Evolutionary conservation across 1,139 yeast genomes (phyloP).

Genomic region (Martiniozyma asiatica): DNA sequence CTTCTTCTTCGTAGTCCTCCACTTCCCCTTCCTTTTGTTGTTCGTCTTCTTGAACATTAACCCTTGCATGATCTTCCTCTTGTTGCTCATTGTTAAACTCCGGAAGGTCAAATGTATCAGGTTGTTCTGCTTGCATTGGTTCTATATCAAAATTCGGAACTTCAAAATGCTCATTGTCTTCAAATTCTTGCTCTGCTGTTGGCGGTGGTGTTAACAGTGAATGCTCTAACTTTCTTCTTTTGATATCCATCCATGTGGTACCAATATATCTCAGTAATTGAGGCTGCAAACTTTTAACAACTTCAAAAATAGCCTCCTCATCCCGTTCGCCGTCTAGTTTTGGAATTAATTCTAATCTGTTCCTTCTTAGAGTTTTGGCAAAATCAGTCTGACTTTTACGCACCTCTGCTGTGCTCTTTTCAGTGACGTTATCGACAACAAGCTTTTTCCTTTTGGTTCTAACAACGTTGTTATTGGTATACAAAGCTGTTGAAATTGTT

Average conservation of each 20-base stretch:
- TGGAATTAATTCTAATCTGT: not conserved
- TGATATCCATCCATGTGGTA: conserved; percentile 10
- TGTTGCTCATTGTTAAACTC: not conserved
- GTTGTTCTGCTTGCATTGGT: too few species aligned
- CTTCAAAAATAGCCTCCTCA: conserved; percentile 1
- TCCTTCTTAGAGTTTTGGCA: conserved; percentile 6
- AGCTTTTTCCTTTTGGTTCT: conserved; percentile 22
- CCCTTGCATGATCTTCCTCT: conserved; percentile 7
- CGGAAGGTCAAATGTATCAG: too few species aligned
- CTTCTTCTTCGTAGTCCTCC: conserved; percentile 15
- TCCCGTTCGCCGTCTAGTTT: not conserved
- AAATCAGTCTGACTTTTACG: conserved; percentile 14
- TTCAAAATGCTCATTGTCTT: conserved; percentile 3
- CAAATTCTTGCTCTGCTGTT: not conserved
- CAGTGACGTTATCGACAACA: conserved; percentile 16
- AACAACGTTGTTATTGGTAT: conserved; percentile 20
- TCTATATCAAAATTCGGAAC: conserved; percentile 1
- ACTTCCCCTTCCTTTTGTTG: conserved; percentile 12
- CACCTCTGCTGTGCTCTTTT: conserved; percentile 18
- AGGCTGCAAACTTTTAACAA: conserved; percentile 5
- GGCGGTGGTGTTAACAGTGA: not conserved
- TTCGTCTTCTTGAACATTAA: not conserved
- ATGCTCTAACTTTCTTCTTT: conserved; percentile 9
- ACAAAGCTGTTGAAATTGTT: conserved; percentile 5
- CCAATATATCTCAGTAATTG: conserved; percentile 6